Evolutionary conservation across 768 basidiomycete species (phyloP).

Genomic region (Panus rudis): DNA sequence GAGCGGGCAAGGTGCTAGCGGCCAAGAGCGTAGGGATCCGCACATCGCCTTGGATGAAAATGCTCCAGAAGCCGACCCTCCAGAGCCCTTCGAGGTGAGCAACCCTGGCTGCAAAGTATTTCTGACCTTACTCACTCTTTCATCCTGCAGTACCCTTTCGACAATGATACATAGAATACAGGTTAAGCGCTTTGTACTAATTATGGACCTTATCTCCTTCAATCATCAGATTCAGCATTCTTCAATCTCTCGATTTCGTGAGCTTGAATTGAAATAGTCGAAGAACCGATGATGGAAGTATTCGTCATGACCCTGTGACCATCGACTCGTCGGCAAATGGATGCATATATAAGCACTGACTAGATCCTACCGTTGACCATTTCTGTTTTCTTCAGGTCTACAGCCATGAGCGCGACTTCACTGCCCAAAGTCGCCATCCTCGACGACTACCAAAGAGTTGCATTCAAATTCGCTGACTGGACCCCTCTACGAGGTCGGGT

Average conservation of each 20-base stretch:
- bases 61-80: slow-evolving; percentile 64
- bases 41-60: slow-evolving; percentile 68
- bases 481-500: slow-evolving; percentile 31
- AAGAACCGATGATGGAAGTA: too few species aligned
- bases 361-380: too few species aligned
- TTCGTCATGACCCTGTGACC: too few species aligned
- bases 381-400: too few species aligned
- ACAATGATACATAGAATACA: slow-evolving; percentile 44
- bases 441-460: slow-evolving; percentile 54
- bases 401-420: slow-evolving; percentile 1
- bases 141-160: slow-evolving; percentile 69
- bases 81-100: slow-evolving; percentile 79
- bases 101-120: neutral
- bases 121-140: neutral
- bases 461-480: slow-evolving; percentile 51
- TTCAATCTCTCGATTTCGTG: neutral
- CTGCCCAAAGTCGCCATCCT: slow-evolving; percentile 38
- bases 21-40: slow-evolving; percentile 17
- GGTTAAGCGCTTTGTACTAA: neutral
- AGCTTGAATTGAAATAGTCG: too few species aligned
- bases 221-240: neutral
- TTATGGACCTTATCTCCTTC: neutral
- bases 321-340: too few species aligned
- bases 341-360: too few species aligned
- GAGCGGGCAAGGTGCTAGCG: slow-evolving; percentile 16